These are phyloP conservation scores for Raffaelea deltoideospora DNA, from an alignment of 2,329 filamentous ascomycete genomes.

Conservation along the genomic window DNA sequence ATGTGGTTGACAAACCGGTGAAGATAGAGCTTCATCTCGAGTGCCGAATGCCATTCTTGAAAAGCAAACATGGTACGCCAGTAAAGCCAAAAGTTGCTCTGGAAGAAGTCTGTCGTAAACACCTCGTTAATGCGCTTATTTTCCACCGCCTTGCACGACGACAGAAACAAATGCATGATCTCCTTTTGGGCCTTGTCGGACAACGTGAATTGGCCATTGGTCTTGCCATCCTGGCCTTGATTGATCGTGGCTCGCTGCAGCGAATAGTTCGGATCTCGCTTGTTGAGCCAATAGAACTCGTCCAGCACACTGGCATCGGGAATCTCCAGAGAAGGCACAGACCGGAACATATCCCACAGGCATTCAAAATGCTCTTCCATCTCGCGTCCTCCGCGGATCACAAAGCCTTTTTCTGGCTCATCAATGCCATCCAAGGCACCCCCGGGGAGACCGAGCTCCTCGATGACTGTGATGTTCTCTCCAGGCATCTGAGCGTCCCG, in stretches of 20 bases:
- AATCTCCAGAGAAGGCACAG: conserved; percentile 14
- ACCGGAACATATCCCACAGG: conserved; percentile 17
- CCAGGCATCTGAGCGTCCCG: conserved; percentile 18
- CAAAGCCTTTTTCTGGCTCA: conserved; percentile 17
- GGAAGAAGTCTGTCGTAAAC: conserved; percentile 16
- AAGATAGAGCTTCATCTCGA: conserved; percentile 20
- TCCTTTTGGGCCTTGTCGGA: conserved; percentile 15
- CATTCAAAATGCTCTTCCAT: conserved; percentile 18
- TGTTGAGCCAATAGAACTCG: conserved; percentile 18
- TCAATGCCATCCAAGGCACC: conserved; percentile 16
- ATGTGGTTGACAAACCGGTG: conserved; percentile 17
- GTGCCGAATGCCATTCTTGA: conserved; percentile 20
- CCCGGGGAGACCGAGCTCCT: conserved; percentile 15
- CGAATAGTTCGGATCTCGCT: conserved; percentile 11
- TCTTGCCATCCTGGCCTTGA: conserved; percentile 14
- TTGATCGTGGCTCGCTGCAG: conserved; percentile 15
- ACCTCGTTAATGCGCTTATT: conserved; percentile 16
- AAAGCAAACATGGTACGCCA: conserved; percentile 21
- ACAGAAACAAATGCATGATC: conserved; percentile 18
- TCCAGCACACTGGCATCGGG: conserved; percentile 15
- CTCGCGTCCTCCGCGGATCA: conserved; percentile 19
- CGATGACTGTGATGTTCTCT: conserved; percentile 18
- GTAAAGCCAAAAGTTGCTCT: conserved; percentile 21
- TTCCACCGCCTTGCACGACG: conserved; percentile 12
- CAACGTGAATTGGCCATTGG: conserved; percentile 13